These are phyloP conservation scores for Cladosporium oxysporum DNA, from an alignment of 2,329 filamentous ascomycete genomes.

Conservation along the genomic window DNA sequence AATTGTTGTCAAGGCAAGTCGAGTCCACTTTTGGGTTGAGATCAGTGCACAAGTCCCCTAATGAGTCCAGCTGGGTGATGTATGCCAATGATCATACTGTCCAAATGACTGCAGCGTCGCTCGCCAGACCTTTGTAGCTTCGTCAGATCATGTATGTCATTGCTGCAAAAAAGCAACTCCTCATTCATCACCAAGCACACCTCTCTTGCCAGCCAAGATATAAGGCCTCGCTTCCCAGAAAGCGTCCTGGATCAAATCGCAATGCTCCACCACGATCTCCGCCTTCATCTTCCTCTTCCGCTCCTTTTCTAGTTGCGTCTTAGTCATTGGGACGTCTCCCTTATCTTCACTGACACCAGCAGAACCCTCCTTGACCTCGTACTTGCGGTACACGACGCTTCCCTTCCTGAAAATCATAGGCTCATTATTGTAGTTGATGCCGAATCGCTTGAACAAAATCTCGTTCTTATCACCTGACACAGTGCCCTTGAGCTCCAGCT, in stretches of 20 bases:
- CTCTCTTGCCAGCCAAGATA: conserved; percentile 49
- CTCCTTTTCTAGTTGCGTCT: conserved; percentile 80
- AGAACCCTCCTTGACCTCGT: conserved; percentile 63
- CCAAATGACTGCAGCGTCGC: background rate
- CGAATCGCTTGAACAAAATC: conserved; percentile 84
- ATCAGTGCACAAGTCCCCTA: background rate
- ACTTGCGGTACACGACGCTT: conserved; percentile 74
- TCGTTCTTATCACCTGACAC: conserved; percentile 90
- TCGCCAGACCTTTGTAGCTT: background rate
- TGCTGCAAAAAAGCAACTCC: background rate
- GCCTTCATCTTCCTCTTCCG: conserved; percentile 80
- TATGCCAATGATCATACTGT: background rate
- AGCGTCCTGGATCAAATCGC: conserved; percentile 92
- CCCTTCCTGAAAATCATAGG: conserved; percentile 90
- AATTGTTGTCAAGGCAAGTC: background rate
- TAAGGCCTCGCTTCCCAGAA: conserved; percentile 91
- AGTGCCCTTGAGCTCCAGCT: conserved; percentile 78
- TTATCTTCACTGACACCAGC: conserved; percentile 74
- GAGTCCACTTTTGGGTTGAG: background rate
- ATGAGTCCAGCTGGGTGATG: background rate
- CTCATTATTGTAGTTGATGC: conserved; percentile 98
- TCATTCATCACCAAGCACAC: conserved; percentile 6
- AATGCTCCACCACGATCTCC: conserved; percentile 75
- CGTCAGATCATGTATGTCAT: background rate
- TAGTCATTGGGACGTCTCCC: conserved; percentile 40